Base-by-base conservation (phyloP, 306 rosid genomes). In the Cicer pinnatifidum region DNA sequence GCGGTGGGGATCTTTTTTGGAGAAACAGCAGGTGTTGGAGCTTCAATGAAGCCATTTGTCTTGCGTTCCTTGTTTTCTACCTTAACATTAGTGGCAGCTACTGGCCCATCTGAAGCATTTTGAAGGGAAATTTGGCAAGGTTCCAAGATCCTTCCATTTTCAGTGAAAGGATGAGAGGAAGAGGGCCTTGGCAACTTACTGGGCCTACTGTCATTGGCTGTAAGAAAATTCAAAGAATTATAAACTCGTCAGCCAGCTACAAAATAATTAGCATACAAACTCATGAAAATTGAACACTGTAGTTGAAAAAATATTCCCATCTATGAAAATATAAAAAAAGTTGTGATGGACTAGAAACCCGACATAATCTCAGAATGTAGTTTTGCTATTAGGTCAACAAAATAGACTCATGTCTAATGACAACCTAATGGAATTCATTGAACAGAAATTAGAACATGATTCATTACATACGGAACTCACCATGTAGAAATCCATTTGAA, bases 61-160 rank as follows among this genome's bases (percentile, higher is more conserved):
- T 76, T 83, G 45, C 44, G 62, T 65, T 86, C 87, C 81, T 77
- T 88, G 48, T 67, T 43, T 15, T 84, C 90, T 66, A 81, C 77
- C 83, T 86, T 84, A 44, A 79, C 61, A 57, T 84, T 76, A 54
- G 77, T 66, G 73, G 80, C 69, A 46, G 72, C 82, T 74, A 47
- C 86, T 62, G 47, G 83, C 72, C 66, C 78, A 67, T 88, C 85
- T 33, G 85, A 76, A 50, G 79, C 41, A 81, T 68, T 11, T 2
- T 15, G 64, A 51, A 60, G 1, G 72, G 89, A 76, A 66, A 75
- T 81, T 75, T 80, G 88, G 78, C 85, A 82, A 67, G 86, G 88
- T 67, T 86, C 88, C 85, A 83, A 46, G 47, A 73, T 79, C 82
- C 88, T 89, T 76, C 96, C 97, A 84, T 92, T 92, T 83, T 84